Conservation (phyloP, 805 yeast species). For the Suhomyces emberorum region DNA sequence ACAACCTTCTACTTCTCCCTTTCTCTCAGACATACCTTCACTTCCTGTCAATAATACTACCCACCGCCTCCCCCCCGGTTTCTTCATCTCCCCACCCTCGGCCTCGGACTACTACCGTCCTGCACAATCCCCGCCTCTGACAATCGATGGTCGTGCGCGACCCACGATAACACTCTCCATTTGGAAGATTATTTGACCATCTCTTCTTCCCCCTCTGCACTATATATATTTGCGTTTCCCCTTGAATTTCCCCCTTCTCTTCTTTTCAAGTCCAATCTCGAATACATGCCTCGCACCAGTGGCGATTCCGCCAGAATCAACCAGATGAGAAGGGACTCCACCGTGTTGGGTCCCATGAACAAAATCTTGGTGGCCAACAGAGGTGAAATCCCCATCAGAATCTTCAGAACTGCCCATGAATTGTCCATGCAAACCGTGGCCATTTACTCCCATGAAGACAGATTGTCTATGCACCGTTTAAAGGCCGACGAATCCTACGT, state of each 20-base stretch:
- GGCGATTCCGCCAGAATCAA: conserved; percentile 22
- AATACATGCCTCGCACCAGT: not conserved
- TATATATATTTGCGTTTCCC: not conserved
- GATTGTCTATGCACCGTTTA: conserved; percentile 89
- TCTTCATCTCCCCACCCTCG: conserved; percentile 1
- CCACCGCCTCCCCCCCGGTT: not conserved
- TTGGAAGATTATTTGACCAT: not conserved
- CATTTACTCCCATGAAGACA: conserved; percentile 92
- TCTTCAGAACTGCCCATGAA: conserved; percentile 97
- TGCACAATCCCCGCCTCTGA: conserved; percentile 1
- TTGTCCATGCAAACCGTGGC: conserved; percentile 96
- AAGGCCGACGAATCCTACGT: conserved; percentile 94
- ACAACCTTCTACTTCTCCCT: no score
- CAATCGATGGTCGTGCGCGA: not conserved
- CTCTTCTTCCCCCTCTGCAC: not conserved
- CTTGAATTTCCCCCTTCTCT: not conserved
- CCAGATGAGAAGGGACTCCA: conserved; percentile 41
- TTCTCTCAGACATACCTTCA: no score
- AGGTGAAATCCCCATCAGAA: conserved; percentile 83
- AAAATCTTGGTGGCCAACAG: conserved; percentile 79
- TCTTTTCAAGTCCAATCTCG: not conserved
- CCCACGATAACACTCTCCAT: not conserved
- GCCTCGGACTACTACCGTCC: conserved; percentile 4
- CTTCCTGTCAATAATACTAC: not conserved
- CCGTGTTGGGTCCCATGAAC: conserved; percentile 45